Conservation (phyloP, 305 asterid genomes). For the Fraxinus angustifolia region DNA sequence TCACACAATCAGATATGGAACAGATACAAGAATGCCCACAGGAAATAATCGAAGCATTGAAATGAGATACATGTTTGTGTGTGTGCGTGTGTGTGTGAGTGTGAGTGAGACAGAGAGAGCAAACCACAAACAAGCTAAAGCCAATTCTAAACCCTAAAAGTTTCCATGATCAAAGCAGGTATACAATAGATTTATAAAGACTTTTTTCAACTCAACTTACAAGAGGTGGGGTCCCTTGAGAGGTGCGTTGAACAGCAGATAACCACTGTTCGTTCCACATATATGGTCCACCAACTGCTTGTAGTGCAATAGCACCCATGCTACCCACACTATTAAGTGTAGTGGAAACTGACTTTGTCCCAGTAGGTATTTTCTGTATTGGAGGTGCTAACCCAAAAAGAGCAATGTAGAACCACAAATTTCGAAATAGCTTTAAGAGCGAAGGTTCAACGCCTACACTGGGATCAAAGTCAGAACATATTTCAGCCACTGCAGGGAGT, state of each 20-base stretch:
- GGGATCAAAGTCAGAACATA: conserved; percentile 98
- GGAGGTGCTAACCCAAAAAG: conserved; percentile 99
- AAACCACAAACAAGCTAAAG: not conserved
- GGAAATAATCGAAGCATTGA: not conserved
- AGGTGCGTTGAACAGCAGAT: conserved; percentile 89
- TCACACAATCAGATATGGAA: not conserved
- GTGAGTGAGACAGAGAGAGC: not conserved
- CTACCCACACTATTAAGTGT: conserved; percentile 77
- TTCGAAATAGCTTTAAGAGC: conserved; percentile 85
- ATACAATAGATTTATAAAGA: not conserved
- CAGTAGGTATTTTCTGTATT: conserved; percentile 53
- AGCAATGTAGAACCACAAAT: conserved; percentile 98
- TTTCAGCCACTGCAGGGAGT: conserved; percentile 96
- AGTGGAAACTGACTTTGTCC: conserved; percentile 65
- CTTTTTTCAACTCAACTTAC: conserved; percentile 48
- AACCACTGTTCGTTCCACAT: conserved; percentile 90
- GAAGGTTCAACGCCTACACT: conserved; percentile 86
- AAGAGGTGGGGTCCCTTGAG: conserved; percentile 99
- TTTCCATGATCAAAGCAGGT: not conserved
- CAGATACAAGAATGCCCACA: not conserved
- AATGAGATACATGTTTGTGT: not conserved
- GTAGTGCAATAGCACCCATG: conserved; percentile 68
- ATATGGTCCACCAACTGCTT: conserved; percentile 95
- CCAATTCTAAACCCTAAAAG: not conserved
- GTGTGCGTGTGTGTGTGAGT: not conserved